Conservation (phyloP, 352 stramenopile genomes). For the Stramenopiles sp. region DNA sequence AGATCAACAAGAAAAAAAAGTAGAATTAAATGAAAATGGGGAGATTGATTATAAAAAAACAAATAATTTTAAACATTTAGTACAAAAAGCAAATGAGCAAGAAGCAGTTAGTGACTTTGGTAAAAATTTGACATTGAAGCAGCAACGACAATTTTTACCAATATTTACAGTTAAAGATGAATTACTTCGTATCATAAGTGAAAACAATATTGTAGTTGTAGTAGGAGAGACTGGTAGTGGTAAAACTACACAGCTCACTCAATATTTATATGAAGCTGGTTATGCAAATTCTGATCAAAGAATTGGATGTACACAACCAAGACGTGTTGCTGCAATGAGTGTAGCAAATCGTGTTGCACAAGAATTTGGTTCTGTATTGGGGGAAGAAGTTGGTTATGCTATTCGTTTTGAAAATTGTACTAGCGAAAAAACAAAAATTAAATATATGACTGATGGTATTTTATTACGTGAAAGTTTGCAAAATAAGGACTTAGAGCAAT, state of each 20-base stretch:
- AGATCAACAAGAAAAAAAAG: conserved; percentile 14
- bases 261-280: conserved; percentile 96
- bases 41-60: too few relatives aligned
- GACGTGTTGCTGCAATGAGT: conserved; percentile 87
- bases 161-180: conserved; percentile 90
- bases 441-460: conserved; percentile 99
- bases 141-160: conserved; percentile 85
- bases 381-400: conserved; percentile 74
- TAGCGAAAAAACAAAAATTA: conserved; percentile 80
- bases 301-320: conserved; percentile 91
- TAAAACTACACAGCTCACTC: conserved; percentile 98
- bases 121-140: conserved; percentile 64
- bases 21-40: too few relatives aligned
- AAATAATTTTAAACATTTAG: too few relatives aligned
- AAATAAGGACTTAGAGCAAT: conserved; percentile 77
- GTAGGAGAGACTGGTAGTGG: conserved; percentile 95
- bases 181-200: conserved; percentile 53
- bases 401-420: conserved; percentile 67
- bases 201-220: conserved; percentile 91
- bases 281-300: conserved; percentile 70
- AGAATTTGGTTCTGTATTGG: conserved; percentile 78
- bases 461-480: conserved; percentile 93
- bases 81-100: too few relatives aligned
- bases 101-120: too few relatives aligned
- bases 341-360: conserved; percentile 89